A percentile compares a stretch with the other conserved stretches of the same genome.
Conservation (phyloP, 2,329 filamentous ascomycete species). For the Cladophialophora exuberans region DNA sequence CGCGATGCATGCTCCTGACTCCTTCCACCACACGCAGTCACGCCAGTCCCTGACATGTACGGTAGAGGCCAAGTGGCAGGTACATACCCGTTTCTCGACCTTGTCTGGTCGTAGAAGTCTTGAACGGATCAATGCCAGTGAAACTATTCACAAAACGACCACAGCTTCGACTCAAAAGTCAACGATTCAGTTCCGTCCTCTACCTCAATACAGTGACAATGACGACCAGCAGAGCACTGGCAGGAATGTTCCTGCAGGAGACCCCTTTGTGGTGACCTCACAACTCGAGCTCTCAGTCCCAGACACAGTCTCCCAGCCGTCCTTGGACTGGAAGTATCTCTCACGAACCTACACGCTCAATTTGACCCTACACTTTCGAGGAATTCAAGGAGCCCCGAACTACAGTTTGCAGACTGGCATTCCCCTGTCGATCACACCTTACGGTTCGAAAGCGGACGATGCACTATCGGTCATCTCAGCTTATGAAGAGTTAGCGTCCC, state of each 20-base stretch:
- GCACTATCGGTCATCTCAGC: slow-evolving; percentile 5
- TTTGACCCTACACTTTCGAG: slow-evolving; percentile 21
- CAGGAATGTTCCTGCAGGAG: not conserved
- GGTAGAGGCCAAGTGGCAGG: slow-evolving; percentile 23
- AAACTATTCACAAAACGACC: slow-evolving; percentile 16
- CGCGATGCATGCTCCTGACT: slow-evolving; percentile 13
- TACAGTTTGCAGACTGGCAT: slow-evolving; percentile 20
- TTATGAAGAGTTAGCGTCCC: slow-evolving; percentile 3
- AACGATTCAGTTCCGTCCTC: slow-evolving; percentile 24
- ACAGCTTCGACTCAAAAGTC: slow-evolving; percentile 20
- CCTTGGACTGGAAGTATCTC: slow-evolving; percentile 17
- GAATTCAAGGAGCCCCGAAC: slow-evolving; percentile 22
- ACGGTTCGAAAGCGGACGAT: slow-evolving; percentile 9
- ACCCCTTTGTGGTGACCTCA: slow-evolving; percentile 19
- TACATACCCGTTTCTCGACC: slow-evolving; percentile 20
- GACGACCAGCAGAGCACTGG: not conserved
- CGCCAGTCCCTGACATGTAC: slow-evolving; percentile 27
- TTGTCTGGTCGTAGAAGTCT: not conserved
- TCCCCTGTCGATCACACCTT: slow-evolving; percentile 12
- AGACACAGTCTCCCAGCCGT: slow-evolving; percentile 26
- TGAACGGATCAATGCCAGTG: not conserved
- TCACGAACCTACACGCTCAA: slow-evolving; percentile 24
- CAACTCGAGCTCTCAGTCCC: slow-evolving; percentile 25
- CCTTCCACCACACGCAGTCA: slow-evolving; percentile 6
- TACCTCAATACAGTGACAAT: slow-evolving; percentile 19